phyloP scores from a whole-genome alignment of 108 stramenopile genomes.

The Nitzschia putrida region DNA sequence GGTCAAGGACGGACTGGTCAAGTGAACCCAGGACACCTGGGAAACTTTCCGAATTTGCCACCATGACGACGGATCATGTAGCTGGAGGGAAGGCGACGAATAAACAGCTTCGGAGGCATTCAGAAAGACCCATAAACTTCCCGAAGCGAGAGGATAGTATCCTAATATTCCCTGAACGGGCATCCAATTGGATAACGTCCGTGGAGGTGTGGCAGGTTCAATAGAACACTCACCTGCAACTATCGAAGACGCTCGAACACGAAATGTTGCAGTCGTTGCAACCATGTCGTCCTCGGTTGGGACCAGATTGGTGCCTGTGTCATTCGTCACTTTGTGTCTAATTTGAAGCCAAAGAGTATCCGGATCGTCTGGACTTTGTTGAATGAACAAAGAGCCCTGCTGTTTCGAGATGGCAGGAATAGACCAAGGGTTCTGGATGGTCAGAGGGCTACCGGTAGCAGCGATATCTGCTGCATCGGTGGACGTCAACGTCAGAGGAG shows the following conservation, averaged over 20 bases:
- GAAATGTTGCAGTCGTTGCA: too few relatives aligned
- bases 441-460: too few relatives aligned
- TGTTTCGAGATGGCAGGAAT: too few relatives aligned
- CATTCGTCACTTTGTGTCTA: conserved; percentile 1
- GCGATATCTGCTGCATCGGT: too few relatives aligned
- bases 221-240: background rate
- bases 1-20: conserved; percentile 17
- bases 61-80: conserved; percentile 17
- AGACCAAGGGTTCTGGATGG: too few relatives aligned
- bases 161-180: conserved; percentile 83
- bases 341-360: conserved; percentile 23
- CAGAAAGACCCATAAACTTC: conserved; percentile 64
- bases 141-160: conserved; percentile 69
- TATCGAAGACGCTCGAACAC: conserved; percentile 10
- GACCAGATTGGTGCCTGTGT: background rate
- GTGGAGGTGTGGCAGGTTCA: too few relatives aligned
- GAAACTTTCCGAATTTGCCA: conserved; percentile 57
- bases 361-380: conserved; percentile 5
- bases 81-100: conserved; percentile 35
- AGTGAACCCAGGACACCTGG: conserved; percentile 62
- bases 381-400: too few relatives aligned
- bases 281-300: too few relatives aligned
- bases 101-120: conserved; percentile 59
- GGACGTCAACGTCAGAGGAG: too few relatives aligned
- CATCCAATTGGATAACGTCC: conserved; percentile 14